Evolutionary conservation across 352 stramenopile species (phyloP).

Genomic region (Pythium graminicola): DNA sequence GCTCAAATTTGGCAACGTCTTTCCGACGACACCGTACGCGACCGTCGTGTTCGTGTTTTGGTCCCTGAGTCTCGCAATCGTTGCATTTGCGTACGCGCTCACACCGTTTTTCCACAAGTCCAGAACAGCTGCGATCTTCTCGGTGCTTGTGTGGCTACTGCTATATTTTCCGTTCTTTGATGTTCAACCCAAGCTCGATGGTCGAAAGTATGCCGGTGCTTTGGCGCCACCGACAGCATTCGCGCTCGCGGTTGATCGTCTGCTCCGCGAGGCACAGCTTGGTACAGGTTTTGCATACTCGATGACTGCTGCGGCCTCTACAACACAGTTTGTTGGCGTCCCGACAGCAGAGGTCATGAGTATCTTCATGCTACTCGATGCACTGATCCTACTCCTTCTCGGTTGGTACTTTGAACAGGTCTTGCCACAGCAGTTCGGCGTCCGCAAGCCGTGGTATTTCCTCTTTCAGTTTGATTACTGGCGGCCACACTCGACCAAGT

Average conservation of each 20-base stretch:
- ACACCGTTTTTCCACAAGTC: conserved; percentile 69
- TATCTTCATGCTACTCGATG: conserved; percentile 69
- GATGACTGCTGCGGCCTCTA: conserved; percentile 30
- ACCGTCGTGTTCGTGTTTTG: conserved; percentile 67
- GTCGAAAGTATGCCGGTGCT: conserved; percentile 44
- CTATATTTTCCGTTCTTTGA: conserved; percentile 71
- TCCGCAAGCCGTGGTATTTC: conserved; percentile 89
- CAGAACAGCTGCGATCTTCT: conserved; percentile 48
- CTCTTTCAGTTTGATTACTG: conserved; percentile 49
- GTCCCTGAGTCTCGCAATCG: conserved; percentile 48
- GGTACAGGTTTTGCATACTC: conserved; percentile 59
- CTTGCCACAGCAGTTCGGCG: conserved; percentile 87
- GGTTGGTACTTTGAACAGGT: conserved; percentile 92
- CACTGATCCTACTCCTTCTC: conserved; percentile 69
- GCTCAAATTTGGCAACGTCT: conserved; percentile 63
- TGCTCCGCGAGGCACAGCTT: conserved; percentile 50
- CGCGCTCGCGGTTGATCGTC: conserved; percentile 49
- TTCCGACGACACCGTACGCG: conserved; percentile 45
- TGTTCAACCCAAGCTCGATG: conserved; percentile 33
- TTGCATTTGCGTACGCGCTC: conserved; percentile 58
- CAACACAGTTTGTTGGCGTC: conserved; percentile 30
- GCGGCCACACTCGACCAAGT: conserved; percentile 7
- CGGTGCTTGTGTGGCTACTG: conserved; percentile 62
- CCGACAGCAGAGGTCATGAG: conserved; percentile 46
- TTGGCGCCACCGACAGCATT: conserved; percentile 61